Base-by-base conservation (phyloP, 306 rosid genomes). In the Leucaena leucocephala region DNA sequence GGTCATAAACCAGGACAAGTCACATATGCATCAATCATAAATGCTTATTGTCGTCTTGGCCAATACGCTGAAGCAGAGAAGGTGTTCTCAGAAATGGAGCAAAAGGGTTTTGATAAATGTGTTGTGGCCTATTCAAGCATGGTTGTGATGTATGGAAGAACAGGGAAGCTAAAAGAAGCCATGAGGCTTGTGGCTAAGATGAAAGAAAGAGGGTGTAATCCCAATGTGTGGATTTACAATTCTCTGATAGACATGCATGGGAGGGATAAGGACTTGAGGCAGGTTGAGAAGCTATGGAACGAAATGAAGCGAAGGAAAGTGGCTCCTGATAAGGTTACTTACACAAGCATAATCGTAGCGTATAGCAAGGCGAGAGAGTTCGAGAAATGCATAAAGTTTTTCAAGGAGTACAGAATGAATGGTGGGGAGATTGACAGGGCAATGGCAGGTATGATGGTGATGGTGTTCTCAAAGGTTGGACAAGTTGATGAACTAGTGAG, bases 161-260 rank as follows among this genome's bases (percentile, higher is more conserved):
- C 86, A 4, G 91, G 92, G 22, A 89, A 87, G 78, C 52, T 85
- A 14, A 83, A 86, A 35, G 72, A 78, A 5, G 95, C 95, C 15
- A 85, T 80, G 92, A 89, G 65, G 76, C 78, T 90, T 22, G 34
- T 92, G 19, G 97, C 93, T 1, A 87, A 87, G 87, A 92, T 92
- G 97, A 92, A 92, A 83, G 93, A 88, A 80, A 88, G 82, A 83
- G 95, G 93, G 68, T 92, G 95, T 57, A 49, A 83, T 69, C 92
- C 95, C 7, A 90, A 90, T 79, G 95, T 90, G 33, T 92, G 93
- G 97, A 74, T 92, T 57, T 92, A 92, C 83, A 92, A 92, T 68
- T 82, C 91, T 16, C 80, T 92, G 86, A 88, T 92, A 74, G 92
- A 92, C 43, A 88, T 92, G 91, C 93, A 92, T 78, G 97, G 95